Conservation (phyloP, 495 filamentous ascomycete species). For the Staphylotrichum tortipilum region DNA sequence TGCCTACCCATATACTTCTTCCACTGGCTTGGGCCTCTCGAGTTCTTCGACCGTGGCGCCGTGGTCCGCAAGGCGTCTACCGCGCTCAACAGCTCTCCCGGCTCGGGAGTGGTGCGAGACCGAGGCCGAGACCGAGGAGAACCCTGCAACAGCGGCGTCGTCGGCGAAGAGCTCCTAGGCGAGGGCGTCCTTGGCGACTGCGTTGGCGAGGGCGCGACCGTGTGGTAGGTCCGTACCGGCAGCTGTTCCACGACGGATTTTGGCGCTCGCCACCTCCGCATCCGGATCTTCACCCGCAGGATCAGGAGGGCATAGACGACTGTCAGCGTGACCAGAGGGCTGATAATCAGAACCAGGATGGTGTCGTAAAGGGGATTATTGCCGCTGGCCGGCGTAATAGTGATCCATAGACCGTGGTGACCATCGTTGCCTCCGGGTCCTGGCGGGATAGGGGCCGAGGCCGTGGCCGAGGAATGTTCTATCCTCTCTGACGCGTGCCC, state of each 20-base stretch:
- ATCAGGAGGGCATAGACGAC: conserved; percentile 88
- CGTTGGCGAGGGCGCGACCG: conserved; percentile 55
- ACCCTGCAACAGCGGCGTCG: conserved; percentile 67
- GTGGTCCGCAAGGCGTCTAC: conserved; percentile 30
- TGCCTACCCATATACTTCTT: conserved; percentile 80
- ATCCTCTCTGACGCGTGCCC: conserved; percentile 4
- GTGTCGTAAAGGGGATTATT: conserved; percentile 96
- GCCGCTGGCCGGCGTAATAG: conserved; percentile 80
- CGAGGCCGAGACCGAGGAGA: conserved; percentile 49
- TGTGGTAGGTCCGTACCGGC: conserved; percentile 92
- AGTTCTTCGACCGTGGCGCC: conserved; percentile 38
- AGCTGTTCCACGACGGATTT: conserved; percentile 91
- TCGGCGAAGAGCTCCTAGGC: conserved; percentile 54
- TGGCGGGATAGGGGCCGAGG: conserved; percentile 2
- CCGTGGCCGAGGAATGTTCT: neutral
- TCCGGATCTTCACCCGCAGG: conserved; percentile 77
- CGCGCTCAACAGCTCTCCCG: conserved; percentile 27
- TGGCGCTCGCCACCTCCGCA: conserved; percentile 87
- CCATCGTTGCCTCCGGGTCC: conserved; percentile 28
- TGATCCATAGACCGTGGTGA: conserved; percentile 89
- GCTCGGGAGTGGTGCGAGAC: conserved; percentile 53
- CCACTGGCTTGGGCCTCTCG: conserved; percentile 47
- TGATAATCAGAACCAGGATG: conserved; percentile 82
- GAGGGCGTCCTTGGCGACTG: conserved; percentile 48
- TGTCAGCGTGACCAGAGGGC: conserved; percentile 82